Conservation (phyloP, 306 rosid species). For the Dalbergia cochinchinensis region DNA sequence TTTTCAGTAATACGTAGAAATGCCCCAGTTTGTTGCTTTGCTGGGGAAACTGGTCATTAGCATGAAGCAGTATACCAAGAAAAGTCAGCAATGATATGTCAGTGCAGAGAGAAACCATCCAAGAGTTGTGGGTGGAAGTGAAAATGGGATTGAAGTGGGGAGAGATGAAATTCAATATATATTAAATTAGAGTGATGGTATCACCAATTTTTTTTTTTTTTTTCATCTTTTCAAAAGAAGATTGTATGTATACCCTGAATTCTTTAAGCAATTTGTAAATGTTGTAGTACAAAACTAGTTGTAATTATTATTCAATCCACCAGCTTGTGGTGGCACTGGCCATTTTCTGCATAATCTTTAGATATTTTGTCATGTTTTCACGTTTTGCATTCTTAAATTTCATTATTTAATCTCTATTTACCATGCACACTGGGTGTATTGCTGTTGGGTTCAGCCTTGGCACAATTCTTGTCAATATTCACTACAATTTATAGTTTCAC, state of each 20-base stretch:
- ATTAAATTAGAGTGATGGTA: background rate
- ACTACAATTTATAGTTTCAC: no score
- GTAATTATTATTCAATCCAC: conserved; percentile 6
- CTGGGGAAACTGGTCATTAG: conserved; percentile 18
- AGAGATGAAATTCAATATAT: conserved; percentile 11
- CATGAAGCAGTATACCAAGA: conserved; percentile 19
- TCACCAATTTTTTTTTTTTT: background rate
- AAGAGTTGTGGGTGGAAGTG: conserved; percentile 19
- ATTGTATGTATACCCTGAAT: conserved; percentile 4
- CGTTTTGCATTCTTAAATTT: background rate
- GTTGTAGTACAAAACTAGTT: no score
- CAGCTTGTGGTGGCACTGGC: background rate
- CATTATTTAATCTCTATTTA: background rate
- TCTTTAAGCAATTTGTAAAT: conserved; percentile 28
- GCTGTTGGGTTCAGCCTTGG: background rate
- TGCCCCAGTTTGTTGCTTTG: conserved; percentile 8
- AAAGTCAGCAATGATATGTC: conserved; percentile 21
- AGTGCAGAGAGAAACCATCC: conserved; percentile 6
- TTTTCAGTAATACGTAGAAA: conserved; percentile 13
- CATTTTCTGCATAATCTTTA: background rate
- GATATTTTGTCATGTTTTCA: conserved; percentile 2
- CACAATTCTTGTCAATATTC: no score
- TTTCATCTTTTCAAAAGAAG: background rate
- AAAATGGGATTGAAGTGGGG: background rate
- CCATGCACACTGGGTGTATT: background rate